Base-by-base conservation (phyloP, 306 rosid species). In the Vigna trinervia region DNA sequence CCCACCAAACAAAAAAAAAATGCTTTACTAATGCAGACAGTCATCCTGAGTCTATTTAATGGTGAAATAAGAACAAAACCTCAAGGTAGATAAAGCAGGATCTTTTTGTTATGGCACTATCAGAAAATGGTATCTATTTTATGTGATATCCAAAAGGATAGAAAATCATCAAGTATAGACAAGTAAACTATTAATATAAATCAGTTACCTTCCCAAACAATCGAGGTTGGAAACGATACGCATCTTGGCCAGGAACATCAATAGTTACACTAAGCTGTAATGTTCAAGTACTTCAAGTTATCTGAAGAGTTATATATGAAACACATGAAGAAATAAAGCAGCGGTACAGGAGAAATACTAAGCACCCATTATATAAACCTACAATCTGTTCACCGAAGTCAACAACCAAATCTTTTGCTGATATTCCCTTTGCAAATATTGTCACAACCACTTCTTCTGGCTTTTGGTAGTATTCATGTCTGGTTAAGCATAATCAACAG, bases 331-430 rank as follows among this genome's bases (percentile, higher is more conserved):
- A 34, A 75, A 78, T 34, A 39, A 66, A 73, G 19, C 22, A 39
- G 32, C 4, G 38, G 74, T 26, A 48, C 73, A 60, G 36, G 74
- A 9, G 3, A 34, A 32, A 36, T 46, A 12, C 14, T 28, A 59
- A 50, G 17, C 73, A 74, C 8, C 20, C 66, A 26, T 43, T 79
- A 51, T 54, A 69, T 54, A 66, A 85, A 73, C 83, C 19, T 92
- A 96, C 99, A 77, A 89, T 92, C 82, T 96, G 98, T 89, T 87
- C 97, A 67, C 99, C 99, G 30, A 92, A 92, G 54, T 92, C 90
- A 50, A 89, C 89, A 32, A 65, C 50, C 69, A 92, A 90, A 78
- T 82, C 84, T 58, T 88, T 67, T 38, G 95, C 88, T 22, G 94
- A 91, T 83, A 96, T 81, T 74, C 94, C 90, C 85, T 92, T 96